Percentiles rank a stretch among this genome's conserved stretches.
Conservation (phyloP, 2,329 filamentous ascomycete genomes). For the Monilinia vaccinii-corymbosi region DNA sequence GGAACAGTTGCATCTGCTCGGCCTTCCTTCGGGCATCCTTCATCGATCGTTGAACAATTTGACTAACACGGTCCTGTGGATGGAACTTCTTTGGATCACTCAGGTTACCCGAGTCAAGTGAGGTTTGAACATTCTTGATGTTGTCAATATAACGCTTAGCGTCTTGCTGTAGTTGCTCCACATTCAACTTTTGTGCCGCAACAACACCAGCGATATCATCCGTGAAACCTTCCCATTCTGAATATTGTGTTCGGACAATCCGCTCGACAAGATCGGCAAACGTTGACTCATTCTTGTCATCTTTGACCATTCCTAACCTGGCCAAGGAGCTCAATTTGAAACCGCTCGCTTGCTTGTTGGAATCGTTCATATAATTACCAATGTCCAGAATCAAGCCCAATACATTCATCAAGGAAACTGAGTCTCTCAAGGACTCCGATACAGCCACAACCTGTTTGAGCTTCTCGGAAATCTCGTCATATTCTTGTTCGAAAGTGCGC, state of each 20-base stretch:
- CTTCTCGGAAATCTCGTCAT: slow-evolving; percentile 82
- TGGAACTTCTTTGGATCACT: slow-evolving; percentile 98
- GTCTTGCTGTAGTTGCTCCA: slow-evolving; percentile 81
- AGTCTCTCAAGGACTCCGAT: slow-evolving; percentile 83
- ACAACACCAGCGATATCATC: slow-evolving; percentile 78
- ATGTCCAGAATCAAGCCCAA: slow-evolving; percentile 94
- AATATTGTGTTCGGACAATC: slow-evolving; percentile 92
- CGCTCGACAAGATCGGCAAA: slow-evolving; percentile 93
- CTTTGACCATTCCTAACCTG: slow-evolving; percentile 93
- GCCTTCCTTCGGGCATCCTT: slow-evolving; percentile 94
- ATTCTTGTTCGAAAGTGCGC: slow-evolving; percentile 75
- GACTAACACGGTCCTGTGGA: slow-evolving; percentile 86
- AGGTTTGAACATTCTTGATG: slow-evolving; percentile 86
- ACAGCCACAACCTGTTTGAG: slow-evolving; percentile 78
- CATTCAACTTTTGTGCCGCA: slow-evolving; percentile 79
- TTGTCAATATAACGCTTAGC: slow-evolving; percentile 91
- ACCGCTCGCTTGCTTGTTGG: slow-evolving; percentile 93
- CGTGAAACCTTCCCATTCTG: slow-evolving; percentile 84
- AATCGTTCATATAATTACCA: slow-evolving; percentile 99
- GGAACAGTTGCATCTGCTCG: slow-evolving; percentile 86
- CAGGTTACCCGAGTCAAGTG: slow-evolving; percentile 85
- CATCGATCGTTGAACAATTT: slow-evolving; percentile 87
- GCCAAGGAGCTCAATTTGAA: slow-evolving; percentile 97
- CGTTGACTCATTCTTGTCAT: slow-evolving; percentile 96
- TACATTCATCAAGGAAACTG: slow-evolving; percentile 90